These are phyloP conservation scores for Bromus sterilis DNA, from an alignment of 176 grass and related monocot genomes.

Conservation along the genomic window DNA sequence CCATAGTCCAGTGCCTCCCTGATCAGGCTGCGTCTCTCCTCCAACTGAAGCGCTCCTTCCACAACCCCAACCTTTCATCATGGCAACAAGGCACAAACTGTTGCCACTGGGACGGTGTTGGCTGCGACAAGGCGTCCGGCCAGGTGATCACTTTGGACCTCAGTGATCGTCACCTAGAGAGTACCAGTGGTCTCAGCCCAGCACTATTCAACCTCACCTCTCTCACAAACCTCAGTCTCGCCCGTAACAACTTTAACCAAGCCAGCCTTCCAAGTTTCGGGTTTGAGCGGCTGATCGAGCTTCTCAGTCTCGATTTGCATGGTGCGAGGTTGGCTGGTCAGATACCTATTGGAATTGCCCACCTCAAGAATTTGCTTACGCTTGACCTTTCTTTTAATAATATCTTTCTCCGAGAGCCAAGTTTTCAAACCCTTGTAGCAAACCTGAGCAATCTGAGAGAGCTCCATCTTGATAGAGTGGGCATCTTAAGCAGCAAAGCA, in stretches of 20 bases:
- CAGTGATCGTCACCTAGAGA: neutral
- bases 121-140: neutral
- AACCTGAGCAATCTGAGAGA: constrained; percentile 24
- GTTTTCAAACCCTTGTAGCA: neutral
- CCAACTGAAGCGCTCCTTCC: neutral
- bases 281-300: neutral
- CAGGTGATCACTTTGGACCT: neutral
- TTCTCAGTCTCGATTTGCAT: neutral
- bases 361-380: neutral
- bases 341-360: neutral
- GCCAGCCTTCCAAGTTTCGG: neutral
- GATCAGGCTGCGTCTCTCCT: neutral
- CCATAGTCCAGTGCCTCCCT: neutral
- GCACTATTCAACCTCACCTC: neutral
- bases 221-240: neutral
- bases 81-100: neutral
- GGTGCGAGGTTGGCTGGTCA: accelerated
- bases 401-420: neutral
- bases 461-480: neutral
- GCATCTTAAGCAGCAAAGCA: neutral
- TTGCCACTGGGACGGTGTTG: neutral
- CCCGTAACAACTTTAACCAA: neutral
- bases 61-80: neutral
- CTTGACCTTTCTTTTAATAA: neutral
- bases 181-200: neutral